phyloP scores from a whole-genome alignment of 805 yeast genomes.

The Lipomyces kockii region DNA sequence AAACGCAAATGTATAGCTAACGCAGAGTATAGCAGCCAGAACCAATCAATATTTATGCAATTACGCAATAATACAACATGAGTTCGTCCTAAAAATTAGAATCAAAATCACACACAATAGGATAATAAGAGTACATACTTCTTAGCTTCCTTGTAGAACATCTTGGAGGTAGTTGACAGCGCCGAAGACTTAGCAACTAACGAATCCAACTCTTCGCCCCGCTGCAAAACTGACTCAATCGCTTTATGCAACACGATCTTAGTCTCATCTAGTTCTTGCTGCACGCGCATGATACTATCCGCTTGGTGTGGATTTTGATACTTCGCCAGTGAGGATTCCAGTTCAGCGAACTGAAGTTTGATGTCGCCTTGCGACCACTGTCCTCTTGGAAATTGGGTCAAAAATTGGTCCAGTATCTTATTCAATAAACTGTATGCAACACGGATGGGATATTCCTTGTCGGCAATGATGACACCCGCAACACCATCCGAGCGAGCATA shows the following conservation, averaged over 20 bases:
- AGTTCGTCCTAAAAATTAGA: conserved; percentile 56
- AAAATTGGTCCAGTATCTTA: conserved; percentile 87
- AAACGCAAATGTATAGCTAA: neutral
- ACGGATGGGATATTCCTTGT: conserved; percentile 93
- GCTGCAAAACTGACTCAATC: conserved; percentile 87
- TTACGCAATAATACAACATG: conserved; percentile 81
- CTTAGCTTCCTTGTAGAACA: conserved; percentile 97
- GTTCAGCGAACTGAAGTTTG: conserved; percentile 56
- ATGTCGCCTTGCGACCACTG: conserved; percentile 58
- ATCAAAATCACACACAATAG: neutral
- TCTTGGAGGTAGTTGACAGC: conserved; percentile 80
- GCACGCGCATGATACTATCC: conserved; percentile 94
- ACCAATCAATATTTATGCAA: conserved; percentile 1
- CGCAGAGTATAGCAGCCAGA: neutral
- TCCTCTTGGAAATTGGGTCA: conserved; percentile 74
- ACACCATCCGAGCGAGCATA: conserved; percentile 88
- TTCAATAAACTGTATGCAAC: conserved; percentile 94
- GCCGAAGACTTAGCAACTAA: conserved; percentile 96
- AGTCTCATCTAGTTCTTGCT: conserved; percentile 96
- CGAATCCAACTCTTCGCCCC: conserved; percentile 95
- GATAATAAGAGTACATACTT: conserved; percentile 48
- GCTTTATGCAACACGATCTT: conserved; percentile 95
- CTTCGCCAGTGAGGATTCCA: conserved; percentile 72
- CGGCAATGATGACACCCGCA: conserved; percentile 89
- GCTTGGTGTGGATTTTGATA: conserved; percentile 98